Evolutionary conservation across 768 basidiomycete genomes (phyloP).

Genomic region (Porphyrellus cyaneotinctus): DNA sequence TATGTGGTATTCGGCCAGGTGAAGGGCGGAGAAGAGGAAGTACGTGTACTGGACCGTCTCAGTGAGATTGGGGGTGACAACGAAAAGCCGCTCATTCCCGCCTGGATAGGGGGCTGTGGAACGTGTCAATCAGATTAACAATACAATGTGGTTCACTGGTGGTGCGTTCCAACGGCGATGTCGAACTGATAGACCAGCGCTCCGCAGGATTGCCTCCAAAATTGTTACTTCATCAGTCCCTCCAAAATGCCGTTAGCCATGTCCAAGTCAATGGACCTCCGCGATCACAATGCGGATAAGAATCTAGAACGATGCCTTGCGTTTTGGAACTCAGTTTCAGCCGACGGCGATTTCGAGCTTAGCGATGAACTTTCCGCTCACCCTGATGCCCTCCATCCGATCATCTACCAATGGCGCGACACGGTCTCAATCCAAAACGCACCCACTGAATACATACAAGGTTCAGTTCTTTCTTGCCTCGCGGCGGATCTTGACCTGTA

Average conservation of each 20-base stretch:
- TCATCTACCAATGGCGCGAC: not conserved
- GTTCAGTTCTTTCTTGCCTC: not conserved
- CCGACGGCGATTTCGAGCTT: not conserved
- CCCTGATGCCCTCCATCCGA: not conserved
- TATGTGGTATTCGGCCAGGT: constrained; percentile 44
- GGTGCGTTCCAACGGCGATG: not conserved
- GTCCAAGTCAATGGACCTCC: not conserved
- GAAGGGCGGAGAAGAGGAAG: constrained; percentile 30
- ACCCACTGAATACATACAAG: not conserved
- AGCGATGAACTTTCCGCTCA: not conserved
- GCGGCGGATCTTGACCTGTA: not conserved
- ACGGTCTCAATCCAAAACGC: not conserved
- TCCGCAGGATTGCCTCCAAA: not conserved
- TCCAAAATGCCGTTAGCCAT: not conserved
- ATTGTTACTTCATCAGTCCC: constrained; percentile 5
- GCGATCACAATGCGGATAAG: not conserved
- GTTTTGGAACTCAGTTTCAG: not conserved
- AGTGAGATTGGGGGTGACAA: constrained; percentile 32
- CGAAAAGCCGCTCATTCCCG: constrained; percentile 33
- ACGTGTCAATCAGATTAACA: constrained; percentile 5
- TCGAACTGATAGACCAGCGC: not conserved
- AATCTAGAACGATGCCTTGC: not conserved
- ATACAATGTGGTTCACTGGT: constrained; percentile 1
- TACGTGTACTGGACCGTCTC: constrained; percentile 34
- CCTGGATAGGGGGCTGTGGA: constrained; percentile 45